Percentiles rank a stretch among this genome's conserved stretches.
These are phyloP conservation scores for Margaritispora aquatica DNA, from an alignment of 495 filamentous ascomycete genomes.

Conservation along the genomic window DNA sequence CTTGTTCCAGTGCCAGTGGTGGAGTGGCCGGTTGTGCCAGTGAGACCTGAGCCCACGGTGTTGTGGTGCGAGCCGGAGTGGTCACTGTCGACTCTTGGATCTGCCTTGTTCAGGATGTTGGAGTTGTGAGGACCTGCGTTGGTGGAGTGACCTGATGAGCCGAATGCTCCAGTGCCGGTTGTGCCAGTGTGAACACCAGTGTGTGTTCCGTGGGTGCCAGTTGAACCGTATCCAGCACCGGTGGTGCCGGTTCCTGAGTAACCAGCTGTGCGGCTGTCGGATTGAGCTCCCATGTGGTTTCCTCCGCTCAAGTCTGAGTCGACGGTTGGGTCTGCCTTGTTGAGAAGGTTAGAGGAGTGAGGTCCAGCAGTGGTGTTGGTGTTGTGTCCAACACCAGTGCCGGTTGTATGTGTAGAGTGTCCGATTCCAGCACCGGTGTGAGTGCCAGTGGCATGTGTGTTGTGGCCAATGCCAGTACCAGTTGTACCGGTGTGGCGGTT, in stretches of 20 bases:
- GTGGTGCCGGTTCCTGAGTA: not conserved
- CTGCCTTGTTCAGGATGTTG: slow-evolving; percentile 45
- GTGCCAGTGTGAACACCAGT: slow-evolving; percentile 10
- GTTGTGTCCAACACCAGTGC: not conserved
- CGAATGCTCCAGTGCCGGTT: slow-evolving; percentile 26
- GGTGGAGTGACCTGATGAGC: slow-evolving; percentile 14
- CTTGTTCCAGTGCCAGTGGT: not conserved
- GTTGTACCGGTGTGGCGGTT: slow-evolving; percentile 5
- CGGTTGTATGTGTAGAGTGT: not conserved
- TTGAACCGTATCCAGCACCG: slow-evolving; percentile 1
- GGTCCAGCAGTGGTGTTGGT: slow-evolving; percentile 33
- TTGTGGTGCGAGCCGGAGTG: slow-evolving; percentile 7
- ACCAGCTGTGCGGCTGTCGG: slow-evolving; percentile 17
- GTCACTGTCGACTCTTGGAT: slow-evolving; percentile 44
- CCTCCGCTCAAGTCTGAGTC: slow-evolving; percentile 29
- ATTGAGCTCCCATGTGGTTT: not conserved
- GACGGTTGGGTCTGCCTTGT: slow-evolving; percentile 48
- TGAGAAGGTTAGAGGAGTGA: slow-evolving; percentile 46
- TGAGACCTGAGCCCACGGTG: too few relatives aligned
- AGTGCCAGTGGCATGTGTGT: slow-evolving; percentile 5
- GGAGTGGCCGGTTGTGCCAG: slow-evolving; percentile 5
- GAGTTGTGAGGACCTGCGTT: slow-evolving; percentile 26
- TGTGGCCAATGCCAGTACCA: slow-evolving; percentile 1
- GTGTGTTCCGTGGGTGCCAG: not conserved
- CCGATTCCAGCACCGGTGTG: slow-evolving; percentile 23